Evolutionary conservation across 1,284 basidiomycete genomes (phyloP).

Genomic region (Cystobasidium slooffiae): DNA sequence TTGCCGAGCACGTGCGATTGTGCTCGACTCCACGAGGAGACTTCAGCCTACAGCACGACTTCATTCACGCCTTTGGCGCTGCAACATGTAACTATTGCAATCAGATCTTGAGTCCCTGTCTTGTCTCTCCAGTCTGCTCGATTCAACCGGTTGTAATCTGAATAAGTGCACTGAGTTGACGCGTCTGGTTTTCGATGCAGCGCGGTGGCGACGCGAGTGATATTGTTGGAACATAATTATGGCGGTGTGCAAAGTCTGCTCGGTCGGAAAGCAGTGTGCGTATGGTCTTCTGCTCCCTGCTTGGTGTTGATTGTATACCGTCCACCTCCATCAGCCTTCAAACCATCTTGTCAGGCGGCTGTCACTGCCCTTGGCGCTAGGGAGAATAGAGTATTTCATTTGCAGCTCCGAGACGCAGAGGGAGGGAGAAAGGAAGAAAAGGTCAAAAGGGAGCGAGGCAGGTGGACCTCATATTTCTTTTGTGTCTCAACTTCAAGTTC

Average conservation of each 20-base stretch:
- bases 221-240: background rate
- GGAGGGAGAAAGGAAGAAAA: background rate
- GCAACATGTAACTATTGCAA: too few relatives aligned
- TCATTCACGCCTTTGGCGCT: too few relatives aligned
- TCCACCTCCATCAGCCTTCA: background rate
- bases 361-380: conserved; percentile 10
- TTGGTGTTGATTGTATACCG: too few relatives aligned
- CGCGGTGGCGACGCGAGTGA: conserved; percentile 10
- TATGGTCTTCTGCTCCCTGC: too few relatives aligned
- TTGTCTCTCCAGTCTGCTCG: too few relatives aligned
- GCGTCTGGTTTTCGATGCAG: background rate
- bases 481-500: background rate
- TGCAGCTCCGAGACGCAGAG: background rate
- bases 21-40: too few relatives aligned
- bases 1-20: too few relatives aligned
- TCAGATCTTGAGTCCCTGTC: too few relatives aligned
- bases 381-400: conserved; percentile 8
- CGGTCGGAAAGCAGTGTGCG: background rate
- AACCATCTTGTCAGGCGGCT: background rate
- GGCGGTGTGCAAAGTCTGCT: background rate
- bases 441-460: background rate
- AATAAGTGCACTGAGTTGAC: too few relatives aligned
- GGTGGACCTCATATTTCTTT: background rate
- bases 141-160: too few relatives aligned
- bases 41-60: too few relatives aligned